Evolutionary conservation across 768 basidiomycete species (phyloP), one percentile per base, ranked within the genome.

Genomic region (Kwoniella sp.): DNA sequence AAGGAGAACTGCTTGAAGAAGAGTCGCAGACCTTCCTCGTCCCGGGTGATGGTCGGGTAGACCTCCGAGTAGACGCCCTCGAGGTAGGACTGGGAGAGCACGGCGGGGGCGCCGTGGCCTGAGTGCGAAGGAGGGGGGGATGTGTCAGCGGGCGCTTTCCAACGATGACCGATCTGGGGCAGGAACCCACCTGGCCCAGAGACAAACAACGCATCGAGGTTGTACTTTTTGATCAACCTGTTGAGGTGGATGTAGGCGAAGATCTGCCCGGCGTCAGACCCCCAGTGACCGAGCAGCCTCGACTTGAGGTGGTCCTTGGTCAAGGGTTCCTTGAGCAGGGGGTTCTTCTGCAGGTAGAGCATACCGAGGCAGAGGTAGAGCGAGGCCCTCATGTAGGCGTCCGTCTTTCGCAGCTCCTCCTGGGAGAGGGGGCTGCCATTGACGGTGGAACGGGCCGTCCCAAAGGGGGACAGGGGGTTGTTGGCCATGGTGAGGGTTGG

Each of bases 21-120:
- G 59, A 58, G 59, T 70, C 73, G 51, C 54, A 70, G 41, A 14
- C 71, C 71, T n/a, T 62, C 60, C 5, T 42, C 46, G 31, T 67
- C 59, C 32, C 57, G 42, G 5, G 60, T 55, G 49, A 65, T 63
- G 56, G 63, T 47, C 17, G 71, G 69, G 60, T 73, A 70, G 49
- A 67, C 59, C 41, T 73, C 63, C 43, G 63, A 53, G 60, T 70
- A 69, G 33, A 63, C 57, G n/a, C 86, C 84, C 73, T 93, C 90
- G 56, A 92, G 78, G 84, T 87, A 92, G 14, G 89, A 80, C 60
- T 84, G 85, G 12, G 88, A 81, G 20, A 93, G 80, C 28, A 91
- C 81, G 17, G 82, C 88, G 26, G 90, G 90, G 5, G 89, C 89
- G 26, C 89, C 89, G 65, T 91, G 88, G 12, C 86, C 86, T 79